Conservation (phyloP, 352 stramenopile genomes). For the Phytopythium kandeliae region DNA sequence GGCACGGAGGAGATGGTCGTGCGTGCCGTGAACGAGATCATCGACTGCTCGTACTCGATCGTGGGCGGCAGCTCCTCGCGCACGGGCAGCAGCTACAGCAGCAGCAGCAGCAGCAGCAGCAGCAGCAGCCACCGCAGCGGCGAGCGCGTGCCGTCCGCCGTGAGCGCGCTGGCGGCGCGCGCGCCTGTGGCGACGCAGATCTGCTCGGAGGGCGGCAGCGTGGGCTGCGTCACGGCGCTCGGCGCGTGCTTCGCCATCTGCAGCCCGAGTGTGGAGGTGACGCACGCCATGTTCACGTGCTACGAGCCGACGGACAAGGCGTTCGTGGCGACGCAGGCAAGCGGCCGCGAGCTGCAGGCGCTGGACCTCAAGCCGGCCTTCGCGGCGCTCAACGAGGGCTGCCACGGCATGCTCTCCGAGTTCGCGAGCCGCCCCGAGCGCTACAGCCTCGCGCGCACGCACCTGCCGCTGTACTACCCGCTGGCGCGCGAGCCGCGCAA, state of each 20-base stretch:
- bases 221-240: conserved; percentile 60
- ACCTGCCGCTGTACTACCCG: conserved; percentile 70
- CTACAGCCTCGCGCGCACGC: conserved; percentile 59
- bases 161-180: conserved; percentile 7
- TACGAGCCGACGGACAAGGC: conserved; percentile 70
- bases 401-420: conserved; percentile 66
- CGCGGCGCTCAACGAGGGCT: conserved; percentile 64
- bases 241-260: conserved; percentile 75
- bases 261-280: conserved; percentile 71
- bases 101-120: conserved; percentile 9
- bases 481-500: conserved; percentile 50
- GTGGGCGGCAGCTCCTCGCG: conserved; percentile 52
- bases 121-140: not conserved
- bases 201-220: conserved; percentile 61
- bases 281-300: conserved; percentile 76
- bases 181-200: conserved; percentile 47
- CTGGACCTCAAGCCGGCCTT: conserved; percentile 76
- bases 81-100: conserved; percentile 14
- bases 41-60: conserved; percentile 68
- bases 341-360: conserved; percentile 46
- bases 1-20: conserved; percentile 65
- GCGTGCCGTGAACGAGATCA: conserved; percentile 58
- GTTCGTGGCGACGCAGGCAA: conserved; percentile 62
- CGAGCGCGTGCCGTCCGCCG: conserved; percentile 1
- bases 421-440: conserved; percentile 50